Conservation (phyloP, 202 grass and related monocot genomes). For the Bolboschoenoplectus hybrid region DNA sequence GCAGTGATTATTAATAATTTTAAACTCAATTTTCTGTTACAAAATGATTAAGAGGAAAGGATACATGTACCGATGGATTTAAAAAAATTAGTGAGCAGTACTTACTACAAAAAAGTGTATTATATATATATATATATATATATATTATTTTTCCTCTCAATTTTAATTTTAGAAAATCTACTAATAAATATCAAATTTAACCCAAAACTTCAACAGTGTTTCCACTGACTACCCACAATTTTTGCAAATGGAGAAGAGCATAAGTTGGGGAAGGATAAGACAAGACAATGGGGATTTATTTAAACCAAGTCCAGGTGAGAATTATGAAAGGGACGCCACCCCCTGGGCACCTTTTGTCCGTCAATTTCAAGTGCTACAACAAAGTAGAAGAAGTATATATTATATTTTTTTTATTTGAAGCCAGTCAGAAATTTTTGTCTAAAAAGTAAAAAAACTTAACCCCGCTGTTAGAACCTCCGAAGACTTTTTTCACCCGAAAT, state of each 20-base stretch:
- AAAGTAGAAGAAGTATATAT: neutral
- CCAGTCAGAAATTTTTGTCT: neutral
- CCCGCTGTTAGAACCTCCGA: no score
- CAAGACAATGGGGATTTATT: neutral
- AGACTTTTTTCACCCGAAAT: no score
- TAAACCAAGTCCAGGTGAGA: neutral
- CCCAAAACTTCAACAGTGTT: neutral
- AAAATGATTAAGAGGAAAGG: no score
- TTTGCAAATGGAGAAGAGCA: conserved; percentile 1
- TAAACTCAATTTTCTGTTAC: neutral
- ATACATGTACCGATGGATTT: neutral
- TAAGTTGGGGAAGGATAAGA: neutral
- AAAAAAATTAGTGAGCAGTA: neutral
- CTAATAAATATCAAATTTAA: neutral
- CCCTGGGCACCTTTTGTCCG: neutral
- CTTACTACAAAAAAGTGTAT: no score
- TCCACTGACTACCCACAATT: neutral
- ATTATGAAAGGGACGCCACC: neutral
- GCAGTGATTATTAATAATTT: neutral
- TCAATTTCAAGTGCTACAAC: neutral
- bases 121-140: no score
- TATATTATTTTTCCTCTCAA: neutral
- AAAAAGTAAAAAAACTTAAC: neutral
- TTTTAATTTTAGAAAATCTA: neutral
- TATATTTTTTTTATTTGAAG: no score